phyloP scores from a whole-genome alignment of 768 basidiomycete species.

The Gautieria morchelliformis region DNA sequence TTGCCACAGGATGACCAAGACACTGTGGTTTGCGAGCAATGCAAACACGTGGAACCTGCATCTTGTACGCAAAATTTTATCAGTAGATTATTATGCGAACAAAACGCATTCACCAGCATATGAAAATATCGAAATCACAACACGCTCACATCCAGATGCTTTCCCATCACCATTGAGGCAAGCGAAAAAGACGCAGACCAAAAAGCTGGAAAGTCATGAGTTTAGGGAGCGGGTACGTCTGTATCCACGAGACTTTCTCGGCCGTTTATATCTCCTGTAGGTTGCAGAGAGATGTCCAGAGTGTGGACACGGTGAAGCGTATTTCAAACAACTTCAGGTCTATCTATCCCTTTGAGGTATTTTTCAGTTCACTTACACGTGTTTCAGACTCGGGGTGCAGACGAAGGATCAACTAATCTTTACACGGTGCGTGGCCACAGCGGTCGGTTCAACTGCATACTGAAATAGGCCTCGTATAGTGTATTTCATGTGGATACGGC shows the following conservation, averaged over 20 bases:
- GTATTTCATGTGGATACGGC: slow-evolving; percentile 64
- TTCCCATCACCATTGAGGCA: slow-evolving; percentile 86
- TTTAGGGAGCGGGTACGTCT: slow-evolving; percentile 44
- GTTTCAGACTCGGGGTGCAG: slow-evolving; percentile 71
- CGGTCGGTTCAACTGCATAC: not conserved
- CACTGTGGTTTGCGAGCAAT: slow-evolving; percentile 81
- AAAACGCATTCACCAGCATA: slow-evolving; percentile 49
- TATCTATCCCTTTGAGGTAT: not conserved
- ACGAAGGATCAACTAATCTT: slow-evolving; percentile 90
- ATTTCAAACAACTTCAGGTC: slow-evolving; percentile 84
- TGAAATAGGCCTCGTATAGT: slow-evolving; percentile 31
- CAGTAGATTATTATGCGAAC: not conserved
- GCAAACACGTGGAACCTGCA: slow-evolving; percentile 77
- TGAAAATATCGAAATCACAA: slow-evolving; percentile 83
- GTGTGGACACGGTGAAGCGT: slow-evolving; percentile 79
- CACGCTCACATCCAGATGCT: slow-evolving; percentile 86
- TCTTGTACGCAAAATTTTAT: slow-evolving; percentile 49
- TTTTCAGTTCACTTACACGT: not conserved
- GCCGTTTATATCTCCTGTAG: slow-evolving; percentile 29
- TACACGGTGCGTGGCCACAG: slow-evolving; percentile 60
- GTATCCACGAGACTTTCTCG: slow-evolving; percentile 6
- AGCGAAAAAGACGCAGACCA: slow-evolving; percentile 84
- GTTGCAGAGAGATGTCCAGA: slow-evolving; percentile 83
- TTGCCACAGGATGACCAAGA: slow-evolving; percentile 68
- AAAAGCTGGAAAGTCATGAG: slow-evolving; percentile 61